These are phyloP conservation scores for Kodamaea kaohsiungensis DNA, from an alignment of 805 yeast genomes.

Conservation along the genomic window DNA sequence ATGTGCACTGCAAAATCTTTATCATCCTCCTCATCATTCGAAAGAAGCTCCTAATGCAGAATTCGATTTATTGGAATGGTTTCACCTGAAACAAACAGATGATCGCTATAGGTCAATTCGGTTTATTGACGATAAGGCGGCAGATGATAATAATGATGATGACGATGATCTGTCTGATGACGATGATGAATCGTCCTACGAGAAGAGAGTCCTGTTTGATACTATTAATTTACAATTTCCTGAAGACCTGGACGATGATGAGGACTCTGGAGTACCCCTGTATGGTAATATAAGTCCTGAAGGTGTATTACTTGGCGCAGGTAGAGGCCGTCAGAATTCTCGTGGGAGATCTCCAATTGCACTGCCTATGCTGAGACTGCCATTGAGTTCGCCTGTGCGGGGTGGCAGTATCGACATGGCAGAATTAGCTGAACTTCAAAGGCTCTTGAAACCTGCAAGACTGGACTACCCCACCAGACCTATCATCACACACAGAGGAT, in stretches of 20 bases:
- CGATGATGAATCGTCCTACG: constrained; percentile 11
- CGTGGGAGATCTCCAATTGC: constrained; percentile 10
- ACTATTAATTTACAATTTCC: constrained; percentile 45
- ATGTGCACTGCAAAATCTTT: constrained; percentile 1
- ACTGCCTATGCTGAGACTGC: constrained; percentile 10
- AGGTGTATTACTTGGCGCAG: background rate
- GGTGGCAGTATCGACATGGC: constrained; percentile 5
- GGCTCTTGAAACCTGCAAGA: constrained; percentile 11
- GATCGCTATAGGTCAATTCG: constrained; percentile 15
- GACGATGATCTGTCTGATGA: background rate
- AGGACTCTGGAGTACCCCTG: background rate
- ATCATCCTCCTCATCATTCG: constrained; percentile 3
- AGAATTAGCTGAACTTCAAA: constrained; percentile 10
- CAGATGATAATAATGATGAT: background rate
- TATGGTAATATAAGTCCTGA: background rate
- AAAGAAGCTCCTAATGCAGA: constrained; percentile 2
- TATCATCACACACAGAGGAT: constrained; percentile 40
- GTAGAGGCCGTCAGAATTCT: constrained; percentile 4
- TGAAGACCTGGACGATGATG: constrained; percentile 19
- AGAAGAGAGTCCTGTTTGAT: constrained; percentile 52
- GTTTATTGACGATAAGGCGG: background rate
- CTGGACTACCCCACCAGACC: constrained; percentile 41
- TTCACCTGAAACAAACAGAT: constrained; percentile 18
- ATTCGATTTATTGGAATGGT: constrained; percentile 14
- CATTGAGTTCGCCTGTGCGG: constrained; percentile 7